phyloP scores from a whole-genome alignment of 352 stramenopile species.

The Phytophthora meadii region DNA sequence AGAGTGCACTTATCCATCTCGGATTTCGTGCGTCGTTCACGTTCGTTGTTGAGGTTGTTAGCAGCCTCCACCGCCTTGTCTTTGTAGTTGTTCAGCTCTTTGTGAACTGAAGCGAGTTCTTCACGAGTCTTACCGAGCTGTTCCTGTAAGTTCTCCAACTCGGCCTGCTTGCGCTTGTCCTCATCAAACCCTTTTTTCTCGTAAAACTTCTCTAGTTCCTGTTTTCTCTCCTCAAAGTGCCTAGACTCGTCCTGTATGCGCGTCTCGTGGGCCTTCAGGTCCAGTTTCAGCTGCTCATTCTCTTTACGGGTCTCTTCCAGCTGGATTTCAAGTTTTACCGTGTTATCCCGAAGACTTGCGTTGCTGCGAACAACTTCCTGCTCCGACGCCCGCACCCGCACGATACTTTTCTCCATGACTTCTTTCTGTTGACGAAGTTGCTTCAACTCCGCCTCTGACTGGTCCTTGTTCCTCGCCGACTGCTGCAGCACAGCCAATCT shows the following conservation, averaged over 20 bases:
- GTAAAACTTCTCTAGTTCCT: constrained; percentile 71
- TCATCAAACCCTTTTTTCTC: constrained; percentile 63
- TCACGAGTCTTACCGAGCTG: constrained; percentile 55
- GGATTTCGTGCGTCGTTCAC: constrained; percentile 54
- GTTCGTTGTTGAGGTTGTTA: constrained; percentile 59
- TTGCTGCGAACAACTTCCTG: constrained; percentile 44
- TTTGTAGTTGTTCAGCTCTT: constrained; percentile 60
- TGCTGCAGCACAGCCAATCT: constrained; percentile 48
- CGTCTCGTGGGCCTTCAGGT: constrained; percentile 62
- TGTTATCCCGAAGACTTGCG: constrained; percentile 40
- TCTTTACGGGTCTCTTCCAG: constrained; percentile 56
- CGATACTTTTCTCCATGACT: constrained; percentile 38
- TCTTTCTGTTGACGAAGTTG: constrained; percentile 41
- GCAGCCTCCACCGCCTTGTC: constrained; percentile 47
- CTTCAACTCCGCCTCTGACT: constrained; percentile 47
- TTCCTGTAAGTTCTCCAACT: constrained; percentile 64
- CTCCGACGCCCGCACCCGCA: constrained; percentile 43
- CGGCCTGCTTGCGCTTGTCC: constrained; percentile 54
- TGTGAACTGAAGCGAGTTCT: constrained; percentile 55
- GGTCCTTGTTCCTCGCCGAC: constrained; percentile 39
- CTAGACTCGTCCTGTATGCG: constrained; percentile 55
- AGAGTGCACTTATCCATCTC: constrained; percentile 76
- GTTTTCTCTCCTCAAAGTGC: constrained; percentile 71
- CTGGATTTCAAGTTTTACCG: constrained; percentile 54
- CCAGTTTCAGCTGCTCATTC: constrained; percentile 65